These are phyloP conservation scores for Diospyros kaki DNA, from an alignment of 148 eudicot genomes.

Conservation along the genomic window DNA sequence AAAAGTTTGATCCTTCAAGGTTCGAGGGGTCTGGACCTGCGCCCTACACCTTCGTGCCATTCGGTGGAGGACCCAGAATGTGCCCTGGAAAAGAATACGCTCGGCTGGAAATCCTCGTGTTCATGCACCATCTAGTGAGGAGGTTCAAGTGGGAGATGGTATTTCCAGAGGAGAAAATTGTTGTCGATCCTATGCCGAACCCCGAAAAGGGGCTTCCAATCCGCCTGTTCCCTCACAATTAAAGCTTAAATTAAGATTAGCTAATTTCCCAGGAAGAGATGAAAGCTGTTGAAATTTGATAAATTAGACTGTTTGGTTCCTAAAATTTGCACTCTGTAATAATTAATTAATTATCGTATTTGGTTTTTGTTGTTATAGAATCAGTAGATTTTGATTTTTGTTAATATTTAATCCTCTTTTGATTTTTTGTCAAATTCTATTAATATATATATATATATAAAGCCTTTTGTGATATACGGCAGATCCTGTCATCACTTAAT, in stretches of 20 bases:
- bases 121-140: background rate
- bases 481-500: too few species aligned
- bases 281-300: too few species aligned
- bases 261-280: too few species aligned
- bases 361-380: too few species aligned
- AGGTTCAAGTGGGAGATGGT: background rate
- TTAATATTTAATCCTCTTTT: too few species aligned
- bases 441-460: too few species aligned
- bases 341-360: too few species aligned
- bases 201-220: background rate
- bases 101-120: background rate
- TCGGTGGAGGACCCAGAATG: background rate
- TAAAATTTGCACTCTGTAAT: too few species aligned
- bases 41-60: background rate
- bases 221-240: background rate
- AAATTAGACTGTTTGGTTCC: too few species aligned
- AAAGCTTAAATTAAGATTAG: background rate
- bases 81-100: background rate
- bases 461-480: too few species aligned
- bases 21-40: background rate
- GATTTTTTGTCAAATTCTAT: too few species aligned
- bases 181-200: background rate
- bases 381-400: too few species aligned
- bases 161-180: background rate
- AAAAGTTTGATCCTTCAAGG: background rate